Evolutionary conservation across 345 rosid species (phyloP).

Genomic region (Fremontodendron californicum): DNA sequence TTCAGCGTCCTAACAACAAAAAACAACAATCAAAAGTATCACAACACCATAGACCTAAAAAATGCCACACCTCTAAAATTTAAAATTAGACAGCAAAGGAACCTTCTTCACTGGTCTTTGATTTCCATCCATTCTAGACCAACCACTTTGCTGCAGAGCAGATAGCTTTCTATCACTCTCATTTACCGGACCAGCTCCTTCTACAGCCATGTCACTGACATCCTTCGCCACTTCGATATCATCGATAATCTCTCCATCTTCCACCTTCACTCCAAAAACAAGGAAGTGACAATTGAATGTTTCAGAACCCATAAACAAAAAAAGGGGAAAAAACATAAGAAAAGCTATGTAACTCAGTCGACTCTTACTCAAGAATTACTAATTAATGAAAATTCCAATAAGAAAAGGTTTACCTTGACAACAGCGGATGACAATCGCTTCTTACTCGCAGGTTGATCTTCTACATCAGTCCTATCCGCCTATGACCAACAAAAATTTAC

Average conservation of each 20-base stretch:
- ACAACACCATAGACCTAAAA: not conserved
- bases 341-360: not conserved
- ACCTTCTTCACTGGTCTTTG: conserved; percentile 55
- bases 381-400: not conserved
- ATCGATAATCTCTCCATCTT: conserved; percentile 61
- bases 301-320: not conserved
- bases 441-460: conserved; percentile 87
- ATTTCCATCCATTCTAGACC: conserved; percentile 53
- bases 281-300: not conserved
- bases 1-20: conserved; percentile 46
- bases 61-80: not conserved
- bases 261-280: conserved; percentile 29
- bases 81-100: not conserved
- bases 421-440: conserved; percentile 81
- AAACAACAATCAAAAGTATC: conserved; percentile 2
- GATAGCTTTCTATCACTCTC: conserved; percentile 38
- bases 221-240: conserved; percentile 35
- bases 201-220: conserved; percentile 25
- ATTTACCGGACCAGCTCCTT: conserved; percentile 26
- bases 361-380: not conserved
- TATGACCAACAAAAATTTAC: conserved; percentile 14
- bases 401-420: conserved; percentile 55
- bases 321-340: not conserved
- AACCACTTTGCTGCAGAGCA: conserved; percentile 33
- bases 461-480: conserved; percentile 69